Percentiles rank a stretch among this genome's conserved stretches.
phyloP scores from a whole-genome alignment of 768 basidiomycete genomes.

The Cystobasidiopsis lactophilus region DNA sequence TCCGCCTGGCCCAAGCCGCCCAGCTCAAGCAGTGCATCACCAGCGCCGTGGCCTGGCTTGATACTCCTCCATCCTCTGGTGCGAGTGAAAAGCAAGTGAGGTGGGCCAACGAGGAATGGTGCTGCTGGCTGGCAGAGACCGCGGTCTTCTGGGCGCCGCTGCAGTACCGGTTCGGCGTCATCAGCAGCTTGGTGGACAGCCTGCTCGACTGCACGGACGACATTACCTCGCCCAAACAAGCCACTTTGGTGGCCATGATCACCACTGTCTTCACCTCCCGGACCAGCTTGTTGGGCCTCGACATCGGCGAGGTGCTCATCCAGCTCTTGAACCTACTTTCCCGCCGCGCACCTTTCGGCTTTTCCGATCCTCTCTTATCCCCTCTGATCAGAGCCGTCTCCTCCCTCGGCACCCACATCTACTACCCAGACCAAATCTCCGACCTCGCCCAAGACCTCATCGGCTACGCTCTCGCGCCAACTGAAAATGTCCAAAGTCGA shows the following conservation, averaged over 20 bases:
- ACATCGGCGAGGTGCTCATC: conserved; percentile 63
- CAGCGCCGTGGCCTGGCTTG: no score
- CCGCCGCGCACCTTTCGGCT: conserved; percentile 35
- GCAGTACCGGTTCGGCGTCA: conserved; percentile 77
- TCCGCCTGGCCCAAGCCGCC: no score
- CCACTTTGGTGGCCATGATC: conserved; percentile 51
- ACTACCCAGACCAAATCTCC: conserved; percentile 89
- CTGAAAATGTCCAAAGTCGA: no score
- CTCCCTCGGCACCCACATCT: conserved; percentile 70
- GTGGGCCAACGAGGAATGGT: conserved; percentile 50
- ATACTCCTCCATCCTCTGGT: no score
- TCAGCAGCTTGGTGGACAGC: conserved; percentile 59
- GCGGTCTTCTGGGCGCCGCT: conserved; percentile 74
- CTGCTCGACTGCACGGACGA: conserved; percentile 33
- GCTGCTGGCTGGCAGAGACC: conserved; percentile 57
- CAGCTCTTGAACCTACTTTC: conserved; percentile 33
- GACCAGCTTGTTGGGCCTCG: conserved; percentile 64
- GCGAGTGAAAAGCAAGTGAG: no score
- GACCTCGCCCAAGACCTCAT: conserved; percentile 73
- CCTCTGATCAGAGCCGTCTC: conserved; percentile 52
- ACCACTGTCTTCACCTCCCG: conserved; percentile 61
- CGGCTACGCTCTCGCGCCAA: conserved; percentile 18
- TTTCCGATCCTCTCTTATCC: conserved; percentile 43
- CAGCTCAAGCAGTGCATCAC: no score
- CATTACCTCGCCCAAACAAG: conserved; percentile 26